Conservation (phyloP, 2,329 filamentous ascomycete species). For the Aureobasidium sp. region DNA sequence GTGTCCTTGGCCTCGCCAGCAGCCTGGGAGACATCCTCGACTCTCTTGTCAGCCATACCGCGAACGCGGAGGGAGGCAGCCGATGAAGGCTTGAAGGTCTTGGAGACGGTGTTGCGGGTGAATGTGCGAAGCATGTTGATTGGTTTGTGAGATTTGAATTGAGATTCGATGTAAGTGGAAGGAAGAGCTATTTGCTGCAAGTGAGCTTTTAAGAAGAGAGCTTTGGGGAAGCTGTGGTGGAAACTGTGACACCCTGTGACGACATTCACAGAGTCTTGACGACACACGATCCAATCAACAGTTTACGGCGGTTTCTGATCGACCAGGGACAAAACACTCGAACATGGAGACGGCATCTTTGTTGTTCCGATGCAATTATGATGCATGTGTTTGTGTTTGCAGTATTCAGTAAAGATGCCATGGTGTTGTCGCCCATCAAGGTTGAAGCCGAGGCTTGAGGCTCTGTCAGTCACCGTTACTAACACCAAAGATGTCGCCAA, state of each 20-base stretch:
- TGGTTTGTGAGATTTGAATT: neutral
- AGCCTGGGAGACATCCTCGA: slow-evolving; percentile 14
- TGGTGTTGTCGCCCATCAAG: slow-evolving; percentile 6
- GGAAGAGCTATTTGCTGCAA: neutral
- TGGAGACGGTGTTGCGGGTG: slow-evolving; percentile 16
- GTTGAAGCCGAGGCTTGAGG: neutral
- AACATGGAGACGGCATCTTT: neutral
- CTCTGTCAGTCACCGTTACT: neutral
- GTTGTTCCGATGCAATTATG: neutral
- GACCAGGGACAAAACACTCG: neutral
- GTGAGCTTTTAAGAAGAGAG: slow-evolving; percentile 1
- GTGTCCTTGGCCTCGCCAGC: slow-evolving; percentile 17
- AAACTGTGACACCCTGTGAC: neutral
- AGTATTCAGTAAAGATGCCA: neutral
- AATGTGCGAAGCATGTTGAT: slow-evolving; percentile 17
- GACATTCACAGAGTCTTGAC: slow-evolving; percentile 5
- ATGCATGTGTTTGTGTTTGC: neutral
- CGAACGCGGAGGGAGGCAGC: slow-evolving; percentile 1
- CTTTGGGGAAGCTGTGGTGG: neutral
- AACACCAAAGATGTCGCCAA: neutral
- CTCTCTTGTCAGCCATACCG: slow-evolving; percentile 14
- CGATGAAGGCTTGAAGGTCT: slow-evolving; percentile 15
- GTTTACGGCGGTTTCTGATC: neutral
- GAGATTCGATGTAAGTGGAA: neutral
- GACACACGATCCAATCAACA: neutral